These are phyloP conservation scores for Coniochaeta sp. DNA, from an alignment of 2,329 filamentous ascomycete species.

Conservation along the genomic window DNA sequence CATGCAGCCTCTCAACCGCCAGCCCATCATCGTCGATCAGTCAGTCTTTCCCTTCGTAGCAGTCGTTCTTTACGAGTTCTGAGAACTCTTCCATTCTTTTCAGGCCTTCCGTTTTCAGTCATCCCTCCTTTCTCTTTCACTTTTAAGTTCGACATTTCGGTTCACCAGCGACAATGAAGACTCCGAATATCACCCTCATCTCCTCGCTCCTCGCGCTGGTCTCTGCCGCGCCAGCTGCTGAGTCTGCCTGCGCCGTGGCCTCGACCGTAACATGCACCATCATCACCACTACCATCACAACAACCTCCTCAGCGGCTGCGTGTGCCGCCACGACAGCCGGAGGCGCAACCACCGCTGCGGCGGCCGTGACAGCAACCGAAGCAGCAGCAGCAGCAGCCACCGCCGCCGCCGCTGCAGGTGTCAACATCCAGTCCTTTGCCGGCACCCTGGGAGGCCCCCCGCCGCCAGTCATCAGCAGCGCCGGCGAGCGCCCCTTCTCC, in stretches of 20 bases:
- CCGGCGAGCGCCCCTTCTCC: neutral
- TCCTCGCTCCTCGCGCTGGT: neutral
- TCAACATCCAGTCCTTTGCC: slow-evolving; percentile 4
- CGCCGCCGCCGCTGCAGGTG: neutral
- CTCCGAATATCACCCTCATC: neutral
- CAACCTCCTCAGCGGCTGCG: neutral
- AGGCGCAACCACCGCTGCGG: neutral
- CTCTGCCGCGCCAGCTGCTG: neutral
- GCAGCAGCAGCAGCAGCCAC: neutral
- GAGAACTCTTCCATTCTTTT: neutral
- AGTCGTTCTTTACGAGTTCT: neutral
- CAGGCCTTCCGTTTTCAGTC: neutral
- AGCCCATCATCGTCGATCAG: neutral
- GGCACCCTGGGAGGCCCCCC: slow-evolving; percentile 1
- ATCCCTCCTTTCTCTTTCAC: neutral
- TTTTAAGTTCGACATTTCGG: neutral
- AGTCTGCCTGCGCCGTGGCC: neutral
- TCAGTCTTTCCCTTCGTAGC: neutral
- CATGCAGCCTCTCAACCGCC: neutral
- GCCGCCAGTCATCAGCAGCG: neutral
- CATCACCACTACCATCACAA: neutral
- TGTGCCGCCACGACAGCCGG: neutral
- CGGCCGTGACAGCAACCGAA: neutral
- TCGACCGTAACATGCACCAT: neutral
- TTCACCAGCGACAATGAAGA: neutral